A percentile compares a stretch with the other conserved stretches of the same genome.
Conservation (phyloP, 192 early-diverging fungal genomes). For the Dissophora ornata region DNA sequence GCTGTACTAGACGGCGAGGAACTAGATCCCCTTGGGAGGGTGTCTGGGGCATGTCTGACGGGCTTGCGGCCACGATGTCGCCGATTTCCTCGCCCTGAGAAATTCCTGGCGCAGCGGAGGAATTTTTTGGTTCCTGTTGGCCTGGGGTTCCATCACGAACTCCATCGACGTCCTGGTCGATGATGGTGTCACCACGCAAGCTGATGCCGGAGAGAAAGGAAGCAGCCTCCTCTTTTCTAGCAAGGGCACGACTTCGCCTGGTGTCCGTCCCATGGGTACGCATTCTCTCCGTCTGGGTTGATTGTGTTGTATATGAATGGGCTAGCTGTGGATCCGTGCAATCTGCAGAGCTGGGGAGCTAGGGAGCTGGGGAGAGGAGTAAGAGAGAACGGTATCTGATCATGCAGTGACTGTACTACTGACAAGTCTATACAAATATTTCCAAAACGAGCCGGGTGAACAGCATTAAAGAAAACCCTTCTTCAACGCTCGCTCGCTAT, state of each 20-base stretch:
- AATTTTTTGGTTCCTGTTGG: background rate
- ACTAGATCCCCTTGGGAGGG: constrained; percentile 1
- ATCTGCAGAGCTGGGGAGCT: too few species aligned
- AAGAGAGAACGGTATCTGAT: background rate
- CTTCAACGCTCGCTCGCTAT: background rate
- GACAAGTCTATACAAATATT: too few species aligned
- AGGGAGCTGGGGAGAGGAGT: background rate
- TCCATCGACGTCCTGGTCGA: background rate
- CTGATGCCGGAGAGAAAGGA: constrained; percentile 30
- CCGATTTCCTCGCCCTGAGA: background rate
- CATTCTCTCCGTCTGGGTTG: too few species aligned
- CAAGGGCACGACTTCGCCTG: constrained; percentile 8
- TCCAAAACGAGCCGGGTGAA: too few species aligned
- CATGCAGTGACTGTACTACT: too few species aligned
- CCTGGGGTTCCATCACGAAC: background rate
- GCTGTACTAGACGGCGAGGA: background rate
- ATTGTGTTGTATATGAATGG: too few species aligned
- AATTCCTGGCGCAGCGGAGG: background rate
- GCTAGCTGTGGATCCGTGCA: too few species aligned
- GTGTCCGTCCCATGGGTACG: background rate
- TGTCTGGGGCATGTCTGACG: background rate
- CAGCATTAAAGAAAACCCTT: too few species aligned
- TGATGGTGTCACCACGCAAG: constrained; percentile 16
- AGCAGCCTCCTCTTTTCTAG: constrained; percentile 28
- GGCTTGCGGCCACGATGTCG: background rate